A percentile compares a stretch with the other conserved stretches of the same genome.
Conservation (phyloP, 306 rosid genomes). For the Lotus japonicus region DNA sequence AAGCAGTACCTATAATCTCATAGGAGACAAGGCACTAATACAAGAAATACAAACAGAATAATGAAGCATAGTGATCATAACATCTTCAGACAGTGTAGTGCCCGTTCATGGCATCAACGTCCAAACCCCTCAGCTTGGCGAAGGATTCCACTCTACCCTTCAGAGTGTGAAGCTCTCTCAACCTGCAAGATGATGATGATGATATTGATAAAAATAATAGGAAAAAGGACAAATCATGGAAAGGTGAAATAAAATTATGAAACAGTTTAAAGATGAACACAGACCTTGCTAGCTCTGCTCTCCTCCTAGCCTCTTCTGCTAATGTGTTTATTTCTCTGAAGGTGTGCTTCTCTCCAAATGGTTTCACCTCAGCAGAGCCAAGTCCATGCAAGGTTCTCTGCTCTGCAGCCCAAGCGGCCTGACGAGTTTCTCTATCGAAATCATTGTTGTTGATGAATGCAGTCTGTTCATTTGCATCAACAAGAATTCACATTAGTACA, state of each 20-base stretch:
- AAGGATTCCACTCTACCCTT: slow-evolving; percentile 68
- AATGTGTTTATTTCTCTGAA: slow-evolving; percentile 55
- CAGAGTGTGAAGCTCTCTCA: slow-evolving; percentile 80
- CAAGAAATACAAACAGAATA: not conserved
- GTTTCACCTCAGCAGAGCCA: slow-evolving; percentile 33
- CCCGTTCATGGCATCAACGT: slow-evolving; percentile 59
- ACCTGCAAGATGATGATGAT: slow-evolving; percentile 26
- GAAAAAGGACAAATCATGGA: not conserved
- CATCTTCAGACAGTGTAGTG: slow-evolving; percentile 52
- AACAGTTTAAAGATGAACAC: slow-evolving; percentile 5
- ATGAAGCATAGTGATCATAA: not conserved
- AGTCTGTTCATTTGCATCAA: slow-evolving; percentile 43
- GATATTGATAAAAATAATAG: too few relatives aligned
- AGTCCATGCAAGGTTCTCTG: slow-evolving; percentile 72
- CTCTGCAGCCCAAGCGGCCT: slow-evolving; percentile 69
- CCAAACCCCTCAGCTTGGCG: slow-evolving; percentile 60
- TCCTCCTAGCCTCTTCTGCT: slow-evolving; percentile 73
- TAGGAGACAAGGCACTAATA: not conserved
- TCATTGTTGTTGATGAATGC: slow-evolving; percentile 62
- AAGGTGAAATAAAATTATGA: not conserved
- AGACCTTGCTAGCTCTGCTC: slow-evolving; percentile 75
- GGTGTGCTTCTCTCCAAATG: slow-evolving; percentile 38
- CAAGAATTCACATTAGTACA: not conserved
- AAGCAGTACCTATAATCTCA: not conserved
- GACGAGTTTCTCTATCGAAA: slow-evolving; percentile 67